Conservation (phyloP, 129 eudicot genomes). For the Arctium lappa region DNA sequence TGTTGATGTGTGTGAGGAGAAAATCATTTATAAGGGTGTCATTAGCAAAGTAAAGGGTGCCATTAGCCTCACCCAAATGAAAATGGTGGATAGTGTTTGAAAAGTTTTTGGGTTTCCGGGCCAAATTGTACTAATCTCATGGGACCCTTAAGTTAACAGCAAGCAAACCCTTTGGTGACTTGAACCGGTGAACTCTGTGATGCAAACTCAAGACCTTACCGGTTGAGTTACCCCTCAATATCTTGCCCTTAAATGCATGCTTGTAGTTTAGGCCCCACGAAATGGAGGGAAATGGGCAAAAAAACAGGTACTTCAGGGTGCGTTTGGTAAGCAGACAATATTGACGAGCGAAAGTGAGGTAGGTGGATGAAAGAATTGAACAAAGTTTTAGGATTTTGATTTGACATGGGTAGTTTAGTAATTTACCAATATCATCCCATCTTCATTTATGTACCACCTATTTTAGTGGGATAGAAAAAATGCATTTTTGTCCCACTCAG, state of each 20-base stretch:
- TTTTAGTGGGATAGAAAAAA: not conserved
- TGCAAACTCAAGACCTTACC: not conserved
- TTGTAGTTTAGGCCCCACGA: too few species aligned
- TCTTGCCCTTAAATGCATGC: not conserved
- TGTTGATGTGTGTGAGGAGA: too few species aligned
- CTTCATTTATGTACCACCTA: not conserved
- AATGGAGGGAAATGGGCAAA: too few species aligned
- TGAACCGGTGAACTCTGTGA: not conserved
- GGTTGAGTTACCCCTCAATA: too few species aligned
- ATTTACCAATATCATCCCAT: not conserved
- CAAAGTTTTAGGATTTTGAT: not conserved
- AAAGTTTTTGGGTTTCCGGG: not conserved
- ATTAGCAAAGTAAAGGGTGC: too few species aligned
- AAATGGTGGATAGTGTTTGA: not conserved
- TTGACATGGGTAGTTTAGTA: not conserved
- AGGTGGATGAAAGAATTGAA: not conserved
- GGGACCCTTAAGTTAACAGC: not conserved
- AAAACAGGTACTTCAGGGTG: too few species aligned
- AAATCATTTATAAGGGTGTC: too few species aligned
- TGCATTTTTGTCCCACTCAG: too few species aligned
- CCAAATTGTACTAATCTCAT: not conserved
- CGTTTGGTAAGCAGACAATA: too few species aligned
- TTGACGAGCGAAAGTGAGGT: not conserved
- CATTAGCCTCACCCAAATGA: not conserved
- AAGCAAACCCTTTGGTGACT: not conserved